phyloP scores from a whole-genome alignment of 306 rosid species.

The Potentilla sterilis region DNA sequence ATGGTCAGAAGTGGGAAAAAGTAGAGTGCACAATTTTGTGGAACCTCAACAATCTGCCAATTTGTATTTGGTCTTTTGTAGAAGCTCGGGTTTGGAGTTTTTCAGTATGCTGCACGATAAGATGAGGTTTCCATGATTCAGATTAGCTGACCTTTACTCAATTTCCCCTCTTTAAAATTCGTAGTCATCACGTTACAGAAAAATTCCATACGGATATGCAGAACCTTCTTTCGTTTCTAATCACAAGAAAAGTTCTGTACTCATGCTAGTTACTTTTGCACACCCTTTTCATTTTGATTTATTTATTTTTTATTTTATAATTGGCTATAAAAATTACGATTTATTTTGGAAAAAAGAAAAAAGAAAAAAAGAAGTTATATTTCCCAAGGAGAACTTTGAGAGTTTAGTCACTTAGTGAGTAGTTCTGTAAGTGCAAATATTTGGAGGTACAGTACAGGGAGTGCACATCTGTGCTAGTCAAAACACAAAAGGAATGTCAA shows the following conservation, averaged over 20 bases:
- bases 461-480: no score
- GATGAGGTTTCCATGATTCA: constrained; percentile 2
- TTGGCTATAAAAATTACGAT: no score
- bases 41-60: not conserved
- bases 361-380: no score
- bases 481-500: no score
- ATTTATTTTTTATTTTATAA: no score
- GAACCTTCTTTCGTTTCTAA: not conserved
- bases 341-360: no score
- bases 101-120: not conserved
- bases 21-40: constrained; percentile 11
- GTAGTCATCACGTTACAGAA: not conserved
- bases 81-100: not conserved
- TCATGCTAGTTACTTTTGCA: not conserved
- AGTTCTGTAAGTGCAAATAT: no score
- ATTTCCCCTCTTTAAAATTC: not conserved
- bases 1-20: not conserved
- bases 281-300: no score
- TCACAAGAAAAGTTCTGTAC: not conserved
- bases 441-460: no score
- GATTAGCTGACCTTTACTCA: not conserved
- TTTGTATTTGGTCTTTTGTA: not conserved
- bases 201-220: not conserved
- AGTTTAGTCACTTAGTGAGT: no score
- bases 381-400: no score